Percentiles rank a stretch among this genome's conserved stretches.
phyloP scores from a whole-genome alignment of 2,329 filamentous ascomycete genomes.

The Epichloe brachyelytri region DNA sequence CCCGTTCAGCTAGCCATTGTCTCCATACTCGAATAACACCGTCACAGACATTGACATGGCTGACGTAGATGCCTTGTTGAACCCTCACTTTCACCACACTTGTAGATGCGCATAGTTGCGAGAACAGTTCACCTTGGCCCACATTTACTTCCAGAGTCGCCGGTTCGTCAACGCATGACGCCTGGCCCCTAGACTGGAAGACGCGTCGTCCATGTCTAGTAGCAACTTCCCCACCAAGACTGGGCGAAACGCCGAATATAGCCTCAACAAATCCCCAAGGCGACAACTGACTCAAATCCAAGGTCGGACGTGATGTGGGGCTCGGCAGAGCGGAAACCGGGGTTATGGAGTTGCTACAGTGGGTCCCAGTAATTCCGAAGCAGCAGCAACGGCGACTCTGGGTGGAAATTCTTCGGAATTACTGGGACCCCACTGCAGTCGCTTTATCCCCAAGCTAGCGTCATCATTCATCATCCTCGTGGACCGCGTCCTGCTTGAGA shows the following conservation, averaged over 20 bases:
- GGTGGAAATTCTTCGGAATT: no score
- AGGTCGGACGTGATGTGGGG: no score
- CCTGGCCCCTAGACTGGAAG: neutral
- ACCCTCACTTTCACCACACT: slow-evolving; percentile 57
- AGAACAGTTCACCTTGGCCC: slow-evolving; percentile 59
- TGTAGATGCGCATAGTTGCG: slow-evolving; percentile 56
- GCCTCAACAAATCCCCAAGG: slow-evolving; percentile 30
- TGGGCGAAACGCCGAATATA: slow-evolving; percentile 63
- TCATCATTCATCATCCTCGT: no score
- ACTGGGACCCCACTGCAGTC: no score
- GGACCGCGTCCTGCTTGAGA: no score
- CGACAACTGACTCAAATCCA: no score
- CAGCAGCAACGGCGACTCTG: no score
- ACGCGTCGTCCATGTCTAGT: neutral
- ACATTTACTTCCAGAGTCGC: slow-evolving; percentile 50
- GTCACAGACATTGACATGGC: slow-evolving; percentile 53
- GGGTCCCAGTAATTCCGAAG: no score
- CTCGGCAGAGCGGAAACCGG: no score
- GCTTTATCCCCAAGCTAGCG: no score
- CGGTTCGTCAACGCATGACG: slow-evolving; percentile 21
- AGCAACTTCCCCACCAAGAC: slow-evolving; percentile 37
- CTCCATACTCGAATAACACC: slow-evolving; percentile 59
- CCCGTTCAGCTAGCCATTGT: slow-evolving; percentile 48
- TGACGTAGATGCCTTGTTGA: slow-evolving; percentile 47
- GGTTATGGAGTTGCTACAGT: no score